A percentile compares a stretch with the other conserved stretches of the same genome.
Evolutionary conservation across 2,329 filamentous ascomycete species (phyloP).

Genomic region (Blastomyces silverae): DNA sequence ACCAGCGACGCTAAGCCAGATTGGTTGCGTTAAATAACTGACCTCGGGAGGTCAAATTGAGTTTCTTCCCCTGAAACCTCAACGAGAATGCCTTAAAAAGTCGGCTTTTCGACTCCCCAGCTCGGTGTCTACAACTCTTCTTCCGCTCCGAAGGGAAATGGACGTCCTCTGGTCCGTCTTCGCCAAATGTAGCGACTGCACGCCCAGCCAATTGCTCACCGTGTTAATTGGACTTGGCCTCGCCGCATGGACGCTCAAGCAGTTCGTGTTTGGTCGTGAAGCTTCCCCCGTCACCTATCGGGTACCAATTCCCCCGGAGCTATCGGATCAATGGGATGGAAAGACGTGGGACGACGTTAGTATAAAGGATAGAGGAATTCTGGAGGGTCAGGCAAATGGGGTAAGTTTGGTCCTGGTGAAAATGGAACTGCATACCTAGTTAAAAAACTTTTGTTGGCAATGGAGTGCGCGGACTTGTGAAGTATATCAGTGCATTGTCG

Average conservation of each 20-base stretch:
- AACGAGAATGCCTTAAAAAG: too few relatives aligned
- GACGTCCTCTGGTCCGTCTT: constrained; percentile 13
- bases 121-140: background rate
- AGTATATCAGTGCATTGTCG: background rate
- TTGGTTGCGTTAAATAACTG: too few relatives aligned
- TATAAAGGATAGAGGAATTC: constrained; percentile 31
- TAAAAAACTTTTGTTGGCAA: background rate
- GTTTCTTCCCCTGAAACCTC: too few relatives aligned
- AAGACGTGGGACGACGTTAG: constrained; percentile 34
- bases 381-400: constrained; percentile 36
- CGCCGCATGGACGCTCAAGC: constrained; percentile 15
- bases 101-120: too few relatives aligned
- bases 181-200: constrained; percentile 9
- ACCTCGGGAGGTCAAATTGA: too few relatives aligned
- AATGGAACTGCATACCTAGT: background rate
- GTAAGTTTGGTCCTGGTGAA: constrained; percentile 27
- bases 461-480: background rate
- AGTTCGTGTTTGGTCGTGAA: constrained; percentile 20
- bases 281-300: constrained; percentile 36
- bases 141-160: constrained; percentile 12
- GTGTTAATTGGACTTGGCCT: constrained; percentile 12
- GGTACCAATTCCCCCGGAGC: constrained; percentile 34
- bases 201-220: constrained; percentile 14
- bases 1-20: too few relatives aligned
- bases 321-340: constrained; percentile 29